Evolutionary conservation across 1,284 basidiomycete species (phyloP).

Genomic region (Leccinum holopus): DNA sequence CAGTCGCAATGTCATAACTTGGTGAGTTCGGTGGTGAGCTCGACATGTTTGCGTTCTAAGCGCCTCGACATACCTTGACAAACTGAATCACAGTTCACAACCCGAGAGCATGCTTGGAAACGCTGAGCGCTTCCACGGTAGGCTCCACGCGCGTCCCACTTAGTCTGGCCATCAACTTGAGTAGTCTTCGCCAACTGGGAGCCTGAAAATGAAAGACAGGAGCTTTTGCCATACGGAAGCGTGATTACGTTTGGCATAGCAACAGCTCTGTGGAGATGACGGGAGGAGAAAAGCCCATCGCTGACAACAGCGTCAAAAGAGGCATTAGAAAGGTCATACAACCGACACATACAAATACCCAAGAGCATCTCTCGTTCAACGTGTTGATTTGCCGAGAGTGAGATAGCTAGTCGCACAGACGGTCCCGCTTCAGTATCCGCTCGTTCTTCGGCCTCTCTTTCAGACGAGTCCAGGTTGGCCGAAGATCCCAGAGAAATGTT

Average conservation of each 20-base stretch:
- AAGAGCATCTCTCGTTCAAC: slow-evolving; percentile 58
- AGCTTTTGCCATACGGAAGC: slow-evolving; percentile 63
- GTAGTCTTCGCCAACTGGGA: slow-evolving; percentile 65
- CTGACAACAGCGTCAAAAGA: slow-evolving; percentile 35
- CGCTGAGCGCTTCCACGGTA: slow-evolving; percentile 61
- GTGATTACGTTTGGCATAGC: slow-evolving; percentile 68
- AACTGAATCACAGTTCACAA: slow-evolving; percentile 75
- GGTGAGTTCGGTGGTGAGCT: slow-evolving; percentile 6
- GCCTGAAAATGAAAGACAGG: slow-evolving; percentile 71
- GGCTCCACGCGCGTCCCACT: slow-evolving; percentile 69
- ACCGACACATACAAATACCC: slow-evolving; percentile 60
- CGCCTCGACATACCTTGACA: slow-evolving; percentile 50
- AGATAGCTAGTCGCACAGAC: slow-evolving; percentile 19
- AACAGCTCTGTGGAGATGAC: slow-evolving; percentile 46
- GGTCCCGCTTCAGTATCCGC: slow-evolving; percentile 18
- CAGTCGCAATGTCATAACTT: no score
- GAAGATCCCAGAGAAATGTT: slow-evolving; percentile 22
- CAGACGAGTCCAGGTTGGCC: slow-evolving; percentile 14
- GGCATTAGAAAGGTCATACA: not conserved
- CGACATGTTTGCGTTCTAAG: not conserved
- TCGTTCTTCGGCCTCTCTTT: slow-evolving; percentile 24
- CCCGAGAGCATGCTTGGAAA: slow-evolving; percentile 54
- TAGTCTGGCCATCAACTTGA: slow-evolving; percentile 69
- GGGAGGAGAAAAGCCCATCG: slow-evolving; percentile 64
- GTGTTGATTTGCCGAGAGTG: slow-evolving; percentile 51